phyloP scores from a whole-genome alignment of 495 filamentous ascomycete species.

The Poronia punctata region DNA sequence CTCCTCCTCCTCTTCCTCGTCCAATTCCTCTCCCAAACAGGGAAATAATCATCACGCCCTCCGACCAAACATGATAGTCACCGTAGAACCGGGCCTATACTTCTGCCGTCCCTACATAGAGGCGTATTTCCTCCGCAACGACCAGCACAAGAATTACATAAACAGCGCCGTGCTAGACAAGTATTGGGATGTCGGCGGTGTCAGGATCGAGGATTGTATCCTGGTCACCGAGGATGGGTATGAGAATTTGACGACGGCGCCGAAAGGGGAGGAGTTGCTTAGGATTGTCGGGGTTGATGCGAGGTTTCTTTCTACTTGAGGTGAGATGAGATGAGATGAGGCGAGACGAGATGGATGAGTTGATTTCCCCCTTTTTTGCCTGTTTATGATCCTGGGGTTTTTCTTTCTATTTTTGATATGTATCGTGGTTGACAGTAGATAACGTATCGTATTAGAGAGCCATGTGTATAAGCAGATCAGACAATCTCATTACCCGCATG shows the following conservation, averaged over 20 bases:
- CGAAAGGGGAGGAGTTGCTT: conserved; percentile 59
- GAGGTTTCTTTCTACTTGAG: neutral
- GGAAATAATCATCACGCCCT: conserved; percentile 26
- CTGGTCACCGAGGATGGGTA: conserved; percentile 69
- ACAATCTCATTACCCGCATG: no score
- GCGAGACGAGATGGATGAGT: neutral
- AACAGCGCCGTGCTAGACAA: conserved; percentile 60
- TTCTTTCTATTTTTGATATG: conserved; percentile 1
- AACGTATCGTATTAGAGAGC: no score
- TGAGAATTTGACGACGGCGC: conserved; percentile 78
- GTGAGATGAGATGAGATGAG: neutral
- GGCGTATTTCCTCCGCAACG: conserved; percentile 54
- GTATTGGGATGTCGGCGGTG: conserved; percentile 76
- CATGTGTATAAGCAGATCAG: no score
- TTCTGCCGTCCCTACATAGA: conserved; percentile 58
- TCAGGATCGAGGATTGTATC: conserved; percentile 89
- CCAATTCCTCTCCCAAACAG: conserved; percentile 1
- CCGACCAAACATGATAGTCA: conserved; percentile 69
- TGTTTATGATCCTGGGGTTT: no score
- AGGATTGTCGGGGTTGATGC: conserved; percentile 22
- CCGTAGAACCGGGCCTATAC: conserved; percentile 82
- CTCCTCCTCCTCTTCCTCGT: conserved; percentile 1
- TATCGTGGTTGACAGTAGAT: no score
- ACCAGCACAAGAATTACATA: conserved; percentile 61
- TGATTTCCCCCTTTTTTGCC: conserved; percentile 2